Conservation (phyloP, 148 eudicot genomes). For the Spergularia bocconei region DNA sequence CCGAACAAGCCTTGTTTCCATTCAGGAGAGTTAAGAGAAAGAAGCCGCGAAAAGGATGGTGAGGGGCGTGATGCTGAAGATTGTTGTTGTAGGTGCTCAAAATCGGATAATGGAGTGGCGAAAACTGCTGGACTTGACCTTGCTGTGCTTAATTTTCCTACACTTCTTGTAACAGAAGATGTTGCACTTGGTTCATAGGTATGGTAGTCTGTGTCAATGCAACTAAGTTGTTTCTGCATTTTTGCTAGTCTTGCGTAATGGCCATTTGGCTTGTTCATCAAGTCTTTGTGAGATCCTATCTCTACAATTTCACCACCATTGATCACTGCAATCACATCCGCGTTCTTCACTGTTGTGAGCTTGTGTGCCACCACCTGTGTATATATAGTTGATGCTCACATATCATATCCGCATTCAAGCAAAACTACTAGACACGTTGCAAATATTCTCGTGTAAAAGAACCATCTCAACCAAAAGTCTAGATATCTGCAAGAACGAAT, state of each 20-base stretch:
- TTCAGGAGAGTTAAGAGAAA: constrained; percentile 66
- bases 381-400: neutral
- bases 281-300: constrained; percentile 64
- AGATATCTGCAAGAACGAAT: no score
- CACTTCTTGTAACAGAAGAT: constrained; percentile 51
- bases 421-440: no score
- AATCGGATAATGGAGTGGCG: constrained; percentile 32
- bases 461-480: no score
- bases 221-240: constrained; percentile 67
- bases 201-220: constrained; percentile 27
- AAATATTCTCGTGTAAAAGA: no score
- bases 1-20: constrained; percentile 79
- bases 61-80: constrained; percentile 38
- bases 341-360: constrained; percentile 80
- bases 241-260: constrained; percentile 70
- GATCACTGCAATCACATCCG: constrained; percentile 77
- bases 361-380: constrained; percentile 89
- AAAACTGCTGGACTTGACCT: constrained; percentile 55
- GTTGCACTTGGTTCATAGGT: constrained; percentile 27
- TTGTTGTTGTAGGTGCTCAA: constrained; percentile 14
- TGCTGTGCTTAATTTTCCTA: constrained; percentile 49
- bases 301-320: constrained; percentile 55
- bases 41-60: constrained; percentile 53
- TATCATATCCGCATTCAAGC: no score
- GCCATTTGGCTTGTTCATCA: constrained; percentile 47